phyloP scores from a whole-genome alignment of 345 rosid genomes.

The Laguncularia racemosa region DNA sequence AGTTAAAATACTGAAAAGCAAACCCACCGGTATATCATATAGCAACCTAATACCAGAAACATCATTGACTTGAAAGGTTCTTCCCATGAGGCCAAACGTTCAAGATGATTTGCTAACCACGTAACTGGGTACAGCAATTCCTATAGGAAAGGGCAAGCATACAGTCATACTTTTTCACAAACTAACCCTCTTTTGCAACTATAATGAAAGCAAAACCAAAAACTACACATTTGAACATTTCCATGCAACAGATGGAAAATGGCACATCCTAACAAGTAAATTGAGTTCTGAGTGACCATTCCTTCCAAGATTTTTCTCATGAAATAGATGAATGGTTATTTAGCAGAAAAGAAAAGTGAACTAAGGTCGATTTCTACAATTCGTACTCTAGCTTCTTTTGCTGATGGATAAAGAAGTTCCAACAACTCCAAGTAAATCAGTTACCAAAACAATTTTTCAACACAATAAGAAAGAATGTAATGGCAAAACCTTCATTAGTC shows the following conservation, averaged over 20 bases:
- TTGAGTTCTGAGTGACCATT: no score
- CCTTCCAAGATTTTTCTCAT: no score
- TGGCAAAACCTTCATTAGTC: constrained; percentile 68
- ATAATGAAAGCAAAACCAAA: background rate
- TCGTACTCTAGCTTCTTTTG: no score
- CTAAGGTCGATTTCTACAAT: no score
- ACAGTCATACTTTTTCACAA: background rate
- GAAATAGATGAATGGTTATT: no score
- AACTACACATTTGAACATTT: no score
- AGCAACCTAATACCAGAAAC: constrained; percentile 42
- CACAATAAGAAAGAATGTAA: constrained; percentile 4
- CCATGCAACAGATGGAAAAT: no score
- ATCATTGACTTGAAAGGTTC: constrained; percentile 51
- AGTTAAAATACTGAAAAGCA: background rate
- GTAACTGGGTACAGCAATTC: constrained; percentile 67
- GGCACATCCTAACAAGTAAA: no score
- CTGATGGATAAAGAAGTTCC: no score
- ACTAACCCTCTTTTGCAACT: background rate
- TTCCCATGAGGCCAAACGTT: constrained; percentile 65
- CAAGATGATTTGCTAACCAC: constrained; percentile 33
- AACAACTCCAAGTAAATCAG: no score
- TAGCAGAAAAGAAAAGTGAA: no score
- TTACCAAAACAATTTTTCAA: background rate
- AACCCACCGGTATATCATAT: constrained; percentile 33
- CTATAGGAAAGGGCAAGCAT: constrained; percentile 25